Evolutionary conservation across 108 stramenopile genomes (phyloP).

Genomic region (Nitzschia putrida): DNA sequence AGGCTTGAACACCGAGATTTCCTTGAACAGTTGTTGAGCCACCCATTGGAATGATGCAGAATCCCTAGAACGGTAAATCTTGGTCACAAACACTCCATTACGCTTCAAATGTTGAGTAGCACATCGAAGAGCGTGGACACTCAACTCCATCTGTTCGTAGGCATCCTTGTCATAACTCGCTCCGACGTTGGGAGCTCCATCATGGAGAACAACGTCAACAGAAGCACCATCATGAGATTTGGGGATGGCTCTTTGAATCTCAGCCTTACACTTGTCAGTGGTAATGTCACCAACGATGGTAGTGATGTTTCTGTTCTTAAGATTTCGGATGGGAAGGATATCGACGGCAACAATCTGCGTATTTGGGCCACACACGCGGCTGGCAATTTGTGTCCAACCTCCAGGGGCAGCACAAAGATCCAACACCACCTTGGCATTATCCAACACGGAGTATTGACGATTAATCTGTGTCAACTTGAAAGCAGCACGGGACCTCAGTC

Average conservation of each 20-base stretch:
- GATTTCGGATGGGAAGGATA: conserved; percentile 92
- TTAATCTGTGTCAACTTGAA: conserved; percentile 99
- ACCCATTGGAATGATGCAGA: conserved; percentile 97
- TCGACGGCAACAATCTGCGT: conserved; percentile 94
- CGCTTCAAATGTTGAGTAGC: conserved; percentile 89
- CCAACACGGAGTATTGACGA: conserved; percentile 89
- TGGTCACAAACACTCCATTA: conserved; percentile 94
- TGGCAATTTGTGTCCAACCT: conserved; percentile 98
- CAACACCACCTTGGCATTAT: conserved; percentile 80
- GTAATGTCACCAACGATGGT: conserved; percentile 97
- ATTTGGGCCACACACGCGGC: conserved; percentile 51
- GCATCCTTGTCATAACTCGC: conserved; percentile 96
- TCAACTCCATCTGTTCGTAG: conserved; percentile 97
- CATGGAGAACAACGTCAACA: conserved; percentile 97
- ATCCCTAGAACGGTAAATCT: conserved; percentile 96
- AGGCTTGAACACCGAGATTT: conserved; percentile 93
- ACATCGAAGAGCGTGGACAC: conserved; percentile 93
- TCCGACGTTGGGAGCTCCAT: conserved; percentile 99
- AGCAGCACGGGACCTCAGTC: conserved; percentile 91
- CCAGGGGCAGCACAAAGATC: conserved; percentile 99
- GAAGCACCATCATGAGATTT: conserved; percentile 8
- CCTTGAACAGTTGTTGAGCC: conserved; percentile 91
- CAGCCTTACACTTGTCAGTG: conserved; percentile 91
- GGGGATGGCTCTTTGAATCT: conserved; percentile 68
- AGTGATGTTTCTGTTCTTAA: conserved; percentile 71